Conservation (phyloP, 371 early-diverging fungal species). For the Rhizomucor miehei region DNA sequence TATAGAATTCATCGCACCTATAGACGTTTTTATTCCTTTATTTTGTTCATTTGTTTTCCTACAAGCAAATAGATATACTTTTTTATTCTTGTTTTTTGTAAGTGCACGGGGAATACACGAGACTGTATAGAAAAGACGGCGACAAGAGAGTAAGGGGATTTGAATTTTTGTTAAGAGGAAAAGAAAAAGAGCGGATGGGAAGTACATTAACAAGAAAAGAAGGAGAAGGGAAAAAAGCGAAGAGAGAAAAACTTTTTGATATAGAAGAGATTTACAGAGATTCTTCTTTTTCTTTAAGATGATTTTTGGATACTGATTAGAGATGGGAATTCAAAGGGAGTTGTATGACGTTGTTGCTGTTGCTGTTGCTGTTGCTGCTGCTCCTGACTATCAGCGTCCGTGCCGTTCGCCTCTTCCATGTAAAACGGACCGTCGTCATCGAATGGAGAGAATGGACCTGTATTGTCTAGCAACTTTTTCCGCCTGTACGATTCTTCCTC, state of each 20-base stretch:
- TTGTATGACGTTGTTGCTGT: constrained; percentile 12
- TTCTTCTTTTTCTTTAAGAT: constrained; percentile 6
- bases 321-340: constrained; percentile 22
- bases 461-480: constrained; percentile 9
- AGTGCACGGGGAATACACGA: too few relatives aligned
- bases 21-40: too few relatives aligned
- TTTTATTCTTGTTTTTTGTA: too few relatives aligned
- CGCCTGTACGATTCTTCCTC: constrained; percentile 6
- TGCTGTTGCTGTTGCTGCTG: constrained; percentile 5
- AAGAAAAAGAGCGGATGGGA: too few relatives aligned
- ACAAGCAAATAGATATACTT: too few relatives aligned
- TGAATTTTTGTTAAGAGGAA: too few relatives aligned
- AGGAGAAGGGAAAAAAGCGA: background rate
- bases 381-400: constrained; percentile 1
- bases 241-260: constrained; percentile 10
- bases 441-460: constrained; percentile 37
- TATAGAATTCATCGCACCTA: too few relatives aligned
- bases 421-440: constrained; percentile 39
- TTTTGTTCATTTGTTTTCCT: too few relatives aligned
- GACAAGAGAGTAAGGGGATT: too few relatives aligned
- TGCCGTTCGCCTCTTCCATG: constrained; percentile 34
- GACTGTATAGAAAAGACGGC: too few relatives aligned
- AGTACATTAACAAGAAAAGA: constrained; percentile 1
- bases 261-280: constrained; percentile 1
- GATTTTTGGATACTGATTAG: constrained; percentile 17